A percentile compares a stretch with the other conserved stretches of the same genome.
These are phyloP conservation scores for Colletotrichum viniferum DNA, from an alignment of 2,329 filamentous ascomycete genomes.

Conservation along the genomic window DNA sequence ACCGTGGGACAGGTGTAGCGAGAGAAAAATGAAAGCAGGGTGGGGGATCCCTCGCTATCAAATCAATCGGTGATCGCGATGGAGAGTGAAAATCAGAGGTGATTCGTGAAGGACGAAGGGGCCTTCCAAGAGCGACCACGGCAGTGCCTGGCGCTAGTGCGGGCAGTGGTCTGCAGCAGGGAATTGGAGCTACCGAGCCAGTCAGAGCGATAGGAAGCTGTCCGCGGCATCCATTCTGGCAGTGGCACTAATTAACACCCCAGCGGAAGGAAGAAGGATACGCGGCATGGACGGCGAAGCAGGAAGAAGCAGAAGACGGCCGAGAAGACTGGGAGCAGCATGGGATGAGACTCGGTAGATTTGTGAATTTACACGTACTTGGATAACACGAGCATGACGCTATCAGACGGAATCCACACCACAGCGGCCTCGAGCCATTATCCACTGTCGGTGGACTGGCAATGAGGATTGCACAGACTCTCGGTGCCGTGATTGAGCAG, in stretches of 20 bases:
- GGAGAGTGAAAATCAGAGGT: neutral
- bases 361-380: neutral
- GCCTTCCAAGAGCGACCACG: neutral
- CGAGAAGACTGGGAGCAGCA: neutral
- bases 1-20: no score
- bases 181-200: neutral
- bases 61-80: constrained; percentile 10
- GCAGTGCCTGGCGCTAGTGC: neutral
- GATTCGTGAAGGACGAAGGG: neutral
- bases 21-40: neutral
- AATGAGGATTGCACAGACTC: neutral
- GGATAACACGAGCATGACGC: constrained; percentile 4
- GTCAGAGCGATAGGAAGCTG: neutral
- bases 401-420: neutral
- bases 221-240: neutral
- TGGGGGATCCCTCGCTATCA: neutral
- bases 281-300: neutral
- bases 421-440: neutral
- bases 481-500: neutral
- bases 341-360: neutral
- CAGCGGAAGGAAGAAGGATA: neutral
- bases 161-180: neutral
- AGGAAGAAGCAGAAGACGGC: neutral
- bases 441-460: neutral
- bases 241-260: neutral